These are phyloP conservation scores for Pseudonectria buxi DNA, from an alignment of 2,329 filamentous ascomycete species.

Conservation along the genomic window DNA sequence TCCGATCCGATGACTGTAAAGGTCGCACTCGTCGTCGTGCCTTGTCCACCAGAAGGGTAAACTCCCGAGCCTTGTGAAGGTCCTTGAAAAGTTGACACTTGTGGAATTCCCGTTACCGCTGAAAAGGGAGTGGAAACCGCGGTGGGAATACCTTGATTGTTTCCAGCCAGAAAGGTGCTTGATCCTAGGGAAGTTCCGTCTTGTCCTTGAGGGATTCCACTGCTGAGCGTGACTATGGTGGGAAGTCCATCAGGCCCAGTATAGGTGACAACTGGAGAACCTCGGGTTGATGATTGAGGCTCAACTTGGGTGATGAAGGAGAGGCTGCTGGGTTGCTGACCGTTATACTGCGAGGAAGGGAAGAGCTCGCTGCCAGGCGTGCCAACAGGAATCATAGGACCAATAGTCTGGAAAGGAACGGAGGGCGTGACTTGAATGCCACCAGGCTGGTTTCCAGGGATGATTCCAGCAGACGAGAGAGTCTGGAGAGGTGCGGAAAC, in stretches of 20 bases:
- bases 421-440: constrained; percentile 9
- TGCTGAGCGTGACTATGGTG: constrained; percentile 17
- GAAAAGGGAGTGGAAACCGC: constrained; percentile 11
- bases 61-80: constrained; percentile 6
- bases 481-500: no score
- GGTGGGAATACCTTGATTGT: constrained; percentile 11
- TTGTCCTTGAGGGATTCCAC: constrained; percentile 5
- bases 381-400: constrained; percentile 7
- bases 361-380: constrained; percentile 6
- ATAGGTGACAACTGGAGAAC: constrained; percentile 10
- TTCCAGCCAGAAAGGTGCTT: constrained; percentile 6
- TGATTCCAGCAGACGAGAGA: constrained; percentile 10
- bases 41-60: constrained; percentile 6
- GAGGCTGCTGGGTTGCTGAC: constrained; percentile 13
- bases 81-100: constrained; percentile 3
- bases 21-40: constrained; percentile 18
- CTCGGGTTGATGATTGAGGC: constrained; percentile 10
- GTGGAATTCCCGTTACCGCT: constrained; percentile 4
- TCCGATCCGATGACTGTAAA: constrained; percentile 27
- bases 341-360: constrained; percentile 8
- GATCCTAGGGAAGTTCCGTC: constrained; percentile 7
- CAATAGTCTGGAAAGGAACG: constrained; percentile 9
- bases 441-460: constrained; percentile 10
- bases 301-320: constrained; percentile 12
- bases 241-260: constrained; percentile 20